Base-by-base conservation (phyloP, 2,329 filamentous ascomycete species). In the Fusarium torulosum region DNA sequence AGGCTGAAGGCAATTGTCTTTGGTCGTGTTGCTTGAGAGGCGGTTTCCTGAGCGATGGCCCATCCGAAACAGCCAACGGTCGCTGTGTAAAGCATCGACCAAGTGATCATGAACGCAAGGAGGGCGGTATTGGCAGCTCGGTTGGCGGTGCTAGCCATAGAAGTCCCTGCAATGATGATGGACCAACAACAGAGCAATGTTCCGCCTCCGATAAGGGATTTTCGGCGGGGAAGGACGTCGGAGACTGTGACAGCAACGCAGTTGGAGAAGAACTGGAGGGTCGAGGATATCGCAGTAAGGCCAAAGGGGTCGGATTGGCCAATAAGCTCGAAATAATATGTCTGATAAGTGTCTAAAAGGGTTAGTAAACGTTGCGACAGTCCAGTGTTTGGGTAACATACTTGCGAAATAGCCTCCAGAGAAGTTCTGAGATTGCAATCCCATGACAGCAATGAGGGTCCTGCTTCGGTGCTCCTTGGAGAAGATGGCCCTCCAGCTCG, bases 291-390 rank as follows among this genome's bases (percentile, higher is more conserved):
- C 1, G 73, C 74, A 3, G 73, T 75, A 0, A 75, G 70, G 0
- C 74, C 74, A 33, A 75, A 75, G 11, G 74, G 68, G 6, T 75
- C 69, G 8, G 74, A 41, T 51, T 75, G 74, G 8, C 73, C 73
- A 7, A 75, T 75, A 59, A 75, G 72, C 20, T 75, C 72, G 37
- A 75, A 75, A 29, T 75, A 75, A 41, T 75, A 75, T 0, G 74
- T 75, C 53, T 75, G 73, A 15, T 75, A 75, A 0, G 73, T 75
- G 43, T 75, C 72, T 73, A 31, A 0, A 6, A 11, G 7, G 2
- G 11, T 72, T n/a, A 62, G 43, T 17, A n/a, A 2, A 7, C 23
- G 3, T 7, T 7, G 1, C 1, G 9, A 6, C 0, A 0, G 1
- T n/a, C n/a, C 5, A 2, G 1, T 2, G 1, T 4, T 7, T 11